Evolutionary conservation across 768 basidiomycete species (phyloP).

Genomic region (Cystofilobasidium capitatum): DNA sequence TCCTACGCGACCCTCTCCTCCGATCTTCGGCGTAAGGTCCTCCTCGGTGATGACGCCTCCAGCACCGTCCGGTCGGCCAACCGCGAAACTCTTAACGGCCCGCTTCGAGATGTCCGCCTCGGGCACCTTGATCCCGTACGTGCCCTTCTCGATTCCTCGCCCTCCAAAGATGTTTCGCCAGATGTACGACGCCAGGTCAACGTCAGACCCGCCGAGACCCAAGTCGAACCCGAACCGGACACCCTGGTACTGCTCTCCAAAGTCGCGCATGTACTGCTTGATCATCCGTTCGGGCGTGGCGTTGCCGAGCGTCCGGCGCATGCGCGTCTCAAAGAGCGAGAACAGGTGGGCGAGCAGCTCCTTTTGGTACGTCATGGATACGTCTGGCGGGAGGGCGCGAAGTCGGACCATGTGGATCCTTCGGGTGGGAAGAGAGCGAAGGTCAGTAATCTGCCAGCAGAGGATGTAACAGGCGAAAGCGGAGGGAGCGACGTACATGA

Average conservation of each 20-base stretch:
- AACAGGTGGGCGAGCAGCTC: constrained; percentile 27
- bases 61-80: constrained; percentile 21
- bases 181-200: constrained; percentile 15
- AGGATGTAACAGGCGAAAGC: not conserved
- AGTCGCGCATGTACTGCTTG: constrained; percentile 25
- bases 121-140: constrained; percentile 22
- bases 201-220: constrained; percentile 15
- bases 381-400: constrained; percentile 11
- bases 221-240: constrained; percentile 16
- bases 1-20: constrained; percentile 25
- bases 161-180: constrained; percentile 26
- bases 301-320: constrained; percentile 24
- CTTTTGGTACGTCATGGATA: constrained; percentile 11
- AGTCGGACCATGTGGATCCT: constrained; percentile 22
- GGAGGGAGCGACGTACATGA: constrained; percentile 9
- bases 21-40: constrained; percentile 20
- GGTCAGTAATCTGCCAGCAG: too few species aligned
- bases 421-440: not conserved
- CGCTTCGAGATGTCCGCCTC: constrained; percentile 6
- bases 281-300: constrained; percentile 21
- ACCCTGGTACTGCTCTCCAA: constrained; percentile 22
- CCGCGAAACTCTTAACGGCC: constrained; percentile 10
- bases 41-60: constrained; percentile 13
- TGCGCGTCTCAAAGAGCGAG: constrained; percentile 23
- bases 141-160: constrained; percentile 13